phyloP scores from a whole-genome alignment of 2,329 filamentous ascomycete species.

The Teratosphaeria destructans region DNA sequence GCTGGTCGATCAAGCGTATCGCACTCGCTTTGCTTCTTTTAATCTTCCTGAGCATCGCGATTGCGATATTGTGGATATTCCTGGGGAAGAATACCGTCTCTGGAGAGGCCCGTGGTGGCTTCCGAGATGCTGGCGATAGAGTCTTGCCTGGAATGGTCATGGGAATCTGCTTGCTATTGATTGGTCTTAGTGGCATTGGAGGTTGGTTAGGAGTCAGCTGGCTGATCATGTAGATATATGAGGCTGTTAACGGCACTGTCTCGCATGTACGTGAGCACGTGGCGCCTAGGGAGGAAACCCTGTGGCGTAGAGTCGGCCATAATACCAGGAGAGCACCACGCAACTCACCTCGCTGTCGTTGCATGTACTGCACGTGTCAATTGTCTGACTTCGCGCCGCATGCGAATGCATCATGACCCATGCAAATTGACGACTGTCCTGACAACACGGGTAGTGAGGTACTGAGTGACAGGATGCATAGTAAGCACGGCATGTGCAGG shows the following conservation, averaged over 20 bases:
- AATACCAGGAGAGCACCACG: no score
- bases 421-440: no score
- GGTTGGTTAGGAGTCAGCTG: constrained; percentile 30
- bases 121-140: constrained; percentile 24
- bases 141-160: constrained; percentile 25
- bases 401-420: not conserved
- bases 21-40: constrained; percentile 18
- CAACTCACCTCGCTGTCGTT: no score
- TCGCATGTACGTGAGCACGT: not conserved
- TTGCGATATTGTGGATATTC: constrained; percentile 27
- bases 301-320: not conserved
- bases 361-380: not conserved
- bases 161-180: constrained; percentile 25
- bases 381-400: not conserved
- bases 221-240: constrained; percentile 21
- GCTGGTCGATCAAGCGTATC: constrained; percentile 24
- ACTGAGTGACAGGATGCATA: not conserved
- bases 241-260: not conserved
- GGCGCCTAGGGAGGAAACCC: not conserved
- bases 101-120: constrained; percentile 13
- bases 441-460: no score
- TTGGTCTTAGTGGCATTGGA: constrained; percentile 23
- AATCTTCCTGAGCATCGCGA: constrained; percentile 20
- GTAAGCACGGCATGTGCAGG: not conserved
- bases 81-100: constrained; percentile 19